Evolutionary conservation across 306 rosid genomes (phyloP), one percentile per base, ranked within the genome.

Genomic region (Vachellia collinsii): DNA sequence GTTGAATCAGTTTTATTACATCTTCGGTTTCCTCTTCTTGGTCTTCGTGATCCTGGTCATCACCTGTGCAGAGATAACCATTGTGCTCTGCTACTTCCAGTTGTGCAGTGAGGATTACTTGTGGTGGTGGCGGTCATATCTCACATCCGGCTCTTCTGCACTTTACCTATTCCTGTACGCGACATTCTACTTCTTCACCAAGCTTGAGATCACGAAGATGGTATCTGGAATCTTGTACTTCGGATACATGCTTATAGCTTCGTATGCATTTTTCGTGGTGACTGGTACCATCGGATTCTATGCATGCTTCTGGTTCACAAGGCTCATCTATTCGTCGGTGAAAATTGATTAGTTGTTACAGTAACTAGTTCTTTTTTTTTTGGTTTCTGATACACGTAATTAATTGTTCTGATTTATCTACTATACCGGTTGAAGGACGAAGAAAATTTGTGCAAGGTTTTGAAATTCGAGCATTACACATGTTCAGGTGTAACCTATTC

Each of bases 271-370:
- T 85, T 91, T 91, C 8, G 86, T 91, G 72, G 79, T 91, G 85
- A 91, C 94, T 17, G 94, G 94, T 58, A 87, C 94, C 46, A 87
- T 91, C 5, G 94, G 94, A 44, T 91, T 91, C 90, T 91, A 85
- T 11, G 89, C 94, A 0, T 88, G 94, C 85, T 89, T 88, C 81
- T 91, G 90, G 94, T 91, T 91, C 79, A 88, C 91, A 0, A 82
- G 94, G 79, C 91, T 88, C 80, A 91, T 91, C 87, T 91, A 89
- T 78, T 91, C 94, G 12, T 91, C 94, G 0, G 91, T 91, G 78
- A 91, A 91, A 87, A 87, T 89, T 19, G 92, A 91, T 85, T 91
- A 85, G 84, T 85, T 46, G 84, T 46, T 58, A 75, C 47, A 74
- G 76, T 69, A 36, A 46, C 7, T 41, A 7, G 44, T 44, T 41